phyloP scores from a whole-genome alignment of 2,329 filamentous ascomycete genomes.

The Sclerotinia trifoliorum region DNA sequence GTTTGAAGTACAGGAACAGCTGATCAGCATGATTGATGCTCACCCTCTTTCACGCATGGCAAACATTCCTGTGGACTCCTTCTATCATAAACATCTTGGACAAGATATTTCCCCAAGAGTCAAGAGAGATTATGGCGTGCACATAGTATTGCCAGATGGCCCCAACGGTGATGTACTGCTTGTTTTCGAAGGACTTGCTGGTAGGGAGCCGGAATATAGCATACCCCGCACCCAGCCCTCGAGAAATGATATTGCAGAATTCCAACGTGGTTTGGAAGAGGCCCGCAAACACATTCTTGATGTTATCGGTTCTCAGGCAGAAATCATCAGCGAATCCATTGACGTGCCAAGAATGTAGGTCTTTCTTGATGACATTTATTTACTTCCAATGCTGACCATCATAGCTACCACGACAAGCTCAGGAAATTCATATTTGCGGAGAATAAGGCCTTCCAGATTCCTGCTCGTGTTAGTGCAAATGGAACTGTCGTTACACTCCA shows the following conservation, averaged over 20 bases:
- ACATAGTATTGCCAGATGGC: conserved; percentile 66
- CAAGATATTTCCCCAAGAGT: conserved; percentile 63
- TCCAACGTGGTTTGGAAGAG: conserved; percentile 55
- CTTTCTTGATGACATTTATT: neutral
- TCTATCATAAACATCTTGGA: conserved; percentile 73
- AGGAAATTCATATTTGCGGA: conserved; percentile 64
- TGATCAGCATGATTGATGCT: conserved; percentile 69
- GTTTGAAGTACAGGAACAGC: conserved; percentile 71
- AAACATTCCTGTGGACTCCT: conserved; percentile 68
- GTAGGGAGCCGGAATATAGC: conserved; percentile 49
- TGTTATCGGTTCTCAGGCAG: conserved; percentile 59
- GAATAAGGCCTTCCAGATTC: conserved; percentile 60
- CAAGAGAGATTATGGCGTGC: conserved; percentile 68
- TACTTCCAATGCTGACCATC: conserved; percentile 34
- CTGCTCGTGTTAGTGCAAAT: conserved; percentile 57
- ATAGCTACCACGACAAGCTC: conserved; percentile 61
- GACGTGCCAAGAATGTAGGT: conserved; percentile 59
- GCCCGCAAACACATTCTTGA: conserved; percentile 57
- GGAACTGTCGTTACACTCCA: conserved; percentile 68
- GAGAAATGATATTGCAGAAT: conserved; percentile 50
- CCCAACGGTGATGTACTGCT: conserved; percentile 62
- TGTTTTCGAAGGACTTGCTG: conserved; percentile 68
- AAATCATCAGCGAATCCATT: conserved; percentile 50
- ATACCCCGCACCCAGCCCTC: conserved; percentile 55
- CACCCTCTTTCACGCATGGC: conserved; percentile 72